A percentile compares a stretch with the other conserved stretches of the same genome.
phyloP scores from a whole-genome alignment of 2,329 filamentous ascomycete genomes.

The Fusarium buharicum region DNA sequence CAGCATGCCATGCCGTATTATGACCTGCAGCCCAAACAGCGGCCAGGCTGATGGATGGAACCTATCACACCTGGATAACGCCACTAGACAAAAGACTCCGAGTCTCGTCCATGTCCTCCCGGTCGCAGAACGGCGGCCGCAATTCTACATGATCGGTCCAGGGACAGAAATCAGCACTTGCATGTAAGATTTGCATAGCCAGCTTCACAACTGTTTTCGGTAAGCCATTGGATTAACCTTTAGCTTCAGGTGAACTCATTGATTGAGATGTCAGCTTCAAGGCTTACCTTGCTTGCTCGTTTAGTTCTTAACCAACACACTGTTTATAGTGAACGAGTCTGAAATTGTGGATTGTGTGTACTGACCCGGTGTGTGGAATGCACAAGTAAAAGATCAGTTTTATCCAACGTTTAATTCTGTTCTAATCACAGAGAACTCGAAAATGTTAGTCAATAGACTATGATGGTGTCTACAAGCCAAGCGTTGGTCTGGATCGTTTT shows the following conservation, averaged over 20 bases:
- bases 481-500: not conserved
- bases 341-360: no score
- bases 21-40: slow-evolving; percentile 42
- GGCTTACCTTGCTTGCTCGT: no score
- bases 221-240: no score
- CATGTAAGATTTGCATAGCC: slow-evolving; percentile 13
- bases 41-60: slow-evolving; percentile 37
- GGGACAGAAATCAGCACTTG: slow-evolving; percentile 8
- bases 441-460: not conserved
- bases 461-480: not conserved
- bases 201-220: no score
- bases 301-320: no score
- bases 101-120: slow-evolving; percentile 7
- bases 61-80: slow-evolving; percentile 32
- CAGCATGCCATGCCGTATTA: slow-evolving; percentile 21
- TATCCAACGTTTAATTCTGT: no score
- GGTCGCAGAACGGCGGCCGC: slow-evolving; percentile 21
- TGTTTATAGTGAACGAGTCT: no score
- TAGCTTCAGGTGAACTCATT: no score
- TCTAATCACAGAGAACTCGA: not conserved
- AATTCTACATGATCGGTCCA: slow-evolving; percentile 12
- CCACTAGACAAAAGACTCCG: slow-evolving; percentile 35
- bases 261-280: no score
- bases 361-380: no score
- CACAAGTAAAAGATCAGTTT: no score